Evolutionary conservation across 805 yeast species (phyloP), one percentile per base, ranked within the genome.

Genomic region (Pichia paraexigua): DNA sequence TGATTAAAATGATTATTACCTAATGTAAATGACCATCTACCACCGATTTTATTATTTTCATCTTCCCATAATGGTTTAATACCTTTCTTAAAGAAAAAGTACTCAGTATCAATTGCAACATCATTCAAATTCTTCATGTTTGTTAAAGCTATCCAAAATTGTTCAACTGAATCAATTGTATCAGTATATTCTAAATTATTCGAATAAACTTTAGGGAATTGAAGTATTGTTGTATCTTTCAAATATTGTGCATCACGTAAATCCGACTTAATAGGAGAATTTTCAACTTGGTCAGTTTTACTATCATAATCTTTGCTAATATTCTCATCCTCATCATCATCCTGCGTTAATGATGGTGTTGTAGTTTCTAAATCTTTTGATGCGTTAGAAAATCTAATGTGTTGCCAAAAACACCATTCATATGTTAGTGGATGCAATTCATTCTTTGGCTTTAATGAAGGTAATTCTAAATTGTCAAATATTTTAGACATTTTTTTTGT

Each of bases 51-150:
- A 60, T 82, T 82, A 47, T 73, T 68, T 10, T 83, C 82, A 60
- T 82, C 86, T 60, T 82, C 86, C 86, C 87, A 82, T 46, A 79
- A 76, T 12, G 87, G 87, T 56, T 77, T 76, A 39, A 80, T 72
- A 2, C 83, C 84, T 32, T 74, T 67, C 56, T 80, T 79, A 67
- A 82, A 82, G 11, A 82, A 63, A 53, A 79, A 76, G 50, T 76
- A 70, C 60, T 81, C 85, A 25, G 80, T 71, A 21, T 80, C 80
- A 45, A 65, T 63, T 20, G 69, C 65, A 52, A 76, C 63, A 41
- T 71, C 71, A 47, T 62, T 62, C 1, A 76, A 63, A 41, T 63
- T 65, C 56, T 72, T 73, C 52, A 79, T 58, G 27, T 65, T 63
- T 11, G 71, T 53, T 39, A 77, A 57, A 37, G 74, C 61, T 56